Base-by-base conservation (phyloP, 371 early-diverging fungal species). In the Catenaria anguillulae region DNA sequence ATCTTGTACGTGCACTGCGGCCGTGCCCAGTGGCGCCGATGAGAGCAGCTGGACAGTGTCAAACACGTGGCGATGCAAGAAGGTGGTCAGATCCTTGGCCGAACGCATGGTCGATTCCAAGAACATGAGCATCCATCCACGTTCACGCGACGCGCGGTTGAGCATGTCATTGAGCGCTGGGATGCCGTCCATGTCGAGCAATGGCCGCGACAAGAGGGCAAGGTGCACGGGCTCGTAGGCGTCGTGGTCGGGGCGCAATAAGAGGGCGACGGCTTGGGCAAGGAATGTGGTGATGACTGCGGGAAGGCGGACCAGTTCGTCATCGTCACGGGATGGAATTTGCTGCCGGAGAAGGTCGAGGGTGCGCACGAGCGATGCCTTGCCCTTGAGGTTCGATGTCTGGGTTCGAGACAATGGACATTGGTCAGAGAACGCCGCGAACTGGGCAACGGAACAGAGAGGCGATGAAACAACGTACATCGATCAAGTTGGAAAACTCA, bases 191-290 rank as follows among this genome's bases (percentile, higher is more conserved):
- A 87, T 68, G 67, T 89, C 89, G 33, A 90, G 73, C 3, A 77
- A 66, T 5, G 87, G 81, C 26, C 84, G 73, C 64, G 84, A 82
- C 34, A 87, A 69, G 33, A 87, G 74, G 74, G 87, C 90, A 59
- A 73, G 75, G 55, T 87, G 78, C 54, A 90, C 73, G 46, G 80
- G 75, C 35, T 87, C 80, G 69, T 84, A 83, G 84, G 90, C 81
- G 59, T 77, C 80, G 60, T 82, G 81, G 19, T 81, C 86, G 8
- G 92, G 90, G 55, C 80, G 79, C 33, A 82, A 64, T 23, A 87
- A 62, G 1, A 86, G 71, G 6, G 75, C 67, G 4, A 88, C 55
- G 0, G 83, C 75, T 56, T 86, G 84, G 0, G 84, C 84, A 17
- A 85, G 70, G 68, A 87, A 88, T 0, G 81, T 64, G 0, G 84